A percentile compares a stretch with the other conserved stretches of the same genome.
Evolutionary conservation across 163 green algal species (phyloP).

Genomic region (Chloromonas sp.): DNA sequence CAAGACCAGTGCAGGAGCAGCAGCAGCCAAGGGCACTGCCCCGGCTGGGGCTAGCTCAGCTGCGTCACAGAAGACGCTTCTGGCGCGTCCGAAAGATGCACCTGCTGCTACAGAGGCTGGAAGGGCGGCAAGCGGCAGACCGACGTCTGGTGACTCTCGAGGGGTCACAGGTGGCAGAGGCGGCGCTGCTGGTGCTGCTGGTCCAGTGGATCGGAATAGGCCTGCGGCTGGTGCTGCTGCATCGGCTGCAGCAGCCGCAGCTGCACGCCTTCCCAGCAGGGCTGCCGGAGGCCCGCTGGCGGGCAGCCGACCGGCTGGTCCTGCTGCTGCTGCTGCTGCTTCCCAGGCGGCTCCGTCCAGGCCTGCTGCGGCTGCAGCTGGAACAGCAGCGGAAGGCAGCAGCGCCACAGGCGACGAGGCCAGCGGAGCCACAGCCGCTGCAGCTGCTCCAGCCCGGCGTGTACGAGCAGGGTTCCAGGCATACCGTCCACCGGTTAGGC

Average conservation of each 20-base stretch:
- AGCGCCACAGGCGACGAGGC: not conserved
- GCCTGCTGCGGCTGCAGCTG: not conserved
- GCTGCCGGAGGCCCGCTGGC: not conserved
- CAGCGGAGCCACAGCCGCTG: not conserved
- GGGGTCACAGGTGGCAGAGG: too few species aligned
- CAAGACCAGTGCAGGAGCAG: too few species aligned
- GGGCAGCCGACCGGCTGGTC: not conserved
- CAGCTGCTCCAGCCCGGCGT: not conserved
- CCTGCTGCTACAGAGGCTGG: too few species aligned
- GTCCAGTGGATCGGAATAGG: too few species aligned
- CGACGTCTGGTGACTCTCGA: too few species aligned
- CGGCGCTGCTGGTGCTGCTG: too few species aligned
- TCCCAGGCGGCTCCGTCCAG: not conserved
- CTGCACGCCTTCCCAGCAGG: not conserved
- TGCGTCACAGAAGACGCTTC: too few species aligned
- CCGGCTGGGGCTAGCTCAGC: too few species aligned
- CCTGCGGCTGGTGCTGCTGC: not conserved
- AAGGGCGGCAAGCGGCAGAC: too few species aligned
- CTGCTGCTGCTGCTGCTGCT: not conserved
- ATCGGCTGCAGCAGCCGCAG: not conserved
- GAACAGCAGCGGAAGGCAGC: not conserved
- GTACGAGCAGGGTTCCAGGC: conserved; percentile 26
- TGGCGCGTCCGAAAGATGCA: not conserved
- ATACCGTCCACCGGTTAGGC: conserved; percentile 7
- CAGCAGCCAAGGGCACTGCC: not conserved